Evolutionary conservation across 2,329 filamentous ascomycete genomes (phyloP).

Genomic region (Verticillium tricorpus): DNA sequence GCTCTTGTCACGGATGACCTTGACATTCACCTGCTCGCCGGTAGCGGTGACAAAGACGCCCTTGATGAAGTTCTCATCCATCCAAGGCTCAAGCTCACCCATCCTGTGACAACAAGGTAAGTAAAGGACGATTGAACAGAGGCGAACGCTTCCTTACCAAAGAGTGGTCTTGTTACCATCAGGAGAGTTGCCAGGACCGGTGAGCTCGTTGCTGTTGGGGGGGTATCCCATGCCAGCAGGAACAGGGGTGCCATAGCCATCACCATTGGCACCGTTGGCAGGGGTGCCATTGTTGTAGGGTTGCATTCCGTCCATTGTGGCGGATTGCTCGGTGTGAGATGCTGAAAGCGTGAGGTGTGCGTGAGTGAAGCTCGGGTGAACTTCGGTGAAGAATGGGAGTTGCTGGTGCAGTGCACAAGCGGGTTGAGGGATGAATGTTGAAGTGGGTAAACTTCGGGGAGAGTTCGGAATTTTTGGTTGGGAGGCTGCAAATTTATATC

Average conservation of each 20-base stretch:
- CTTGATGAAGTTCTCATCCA: conserved; percentile 98
- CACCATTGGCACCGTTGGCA: conserved; percentile 29
- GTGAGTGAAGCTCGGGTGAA: not conserved
- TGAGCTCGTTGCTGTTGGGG: conserved; percentile 21
- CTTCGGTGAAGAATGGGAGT: not conserved
- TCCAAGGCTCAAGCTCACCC: conserved; percentile 98
- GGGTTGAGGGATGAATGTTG: conserved; percentile 3
- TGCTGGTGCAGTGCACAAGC: not conserved
- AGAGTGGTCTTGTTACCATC: conserved; percentile 55
- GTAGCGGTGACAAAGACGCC: conserved; percentile 85
- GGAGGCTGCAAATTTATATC: not conserved
- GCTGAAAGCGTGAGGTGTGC: not conserved
- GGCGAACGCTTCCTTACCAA: conserved; percentile 35
- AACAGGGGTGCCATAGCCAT: conserved; percentile 26
- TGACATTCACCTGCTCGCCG: conserved; percentile 93
- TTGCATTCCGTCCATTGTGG: conserved; percentile 27
- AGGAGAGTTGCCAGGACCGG: conserved; percentile 22
- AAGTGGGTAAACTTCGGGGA: not conserved
- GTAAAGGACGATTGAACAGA: not conserved
- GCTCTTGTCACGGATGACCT: conserved; percentile 99
- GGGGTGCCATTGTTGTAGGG: conserved; percentile 29
- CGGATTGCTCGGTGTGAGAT: not conserved
- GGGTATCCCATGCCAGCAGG: conserved; percentile 22
- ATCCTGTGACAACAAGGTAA: conserved; percentile 58
- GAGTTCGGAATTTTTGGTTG: not conserved